A percentile compares a stretch with the other conserved stretches of the same genome.
Evolutionary conservation across 345 rosid species (phyloP).

Genomic region (Eucalyptus pauciflora): DNA sequence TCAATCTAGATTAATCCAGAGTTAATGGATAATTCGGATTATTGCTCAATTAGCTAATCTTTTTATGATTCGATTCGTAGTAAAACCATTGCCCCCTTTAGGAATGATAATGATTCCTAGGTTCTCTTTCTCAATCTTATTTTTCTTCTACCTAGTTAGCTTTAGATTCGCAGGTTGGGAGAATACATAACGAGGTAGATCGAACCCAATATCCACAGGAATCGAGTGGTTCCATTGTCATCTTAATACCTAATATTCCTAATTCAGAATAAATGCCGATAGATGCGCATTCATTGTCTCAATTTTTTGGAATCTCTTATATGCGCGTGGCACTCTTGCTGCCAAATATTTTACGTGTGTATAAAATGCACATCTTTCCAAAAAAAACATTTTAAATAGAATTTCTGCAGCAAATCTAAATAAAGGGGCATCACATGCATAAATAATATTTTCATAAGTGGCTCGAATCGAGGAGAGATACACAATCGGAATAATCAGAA

Average conservation of each 20-base stretch:
- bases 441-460: not conserved
- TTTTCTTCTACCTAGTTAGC: not conserved
- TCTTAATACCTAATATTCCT: not conserved
- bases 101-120: not conserved
- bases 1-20: not conserved
- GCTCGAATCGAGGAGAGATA: not conserved
- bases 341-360: not conserved
- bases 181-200: not conserved
- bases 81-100: not conserved
- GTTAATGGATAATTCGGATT: not conserved
- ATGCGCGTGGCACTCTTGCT: not conserved
- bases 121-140: not conserved
- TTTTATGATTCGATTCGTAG: not conserved
- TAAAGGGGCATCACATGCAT: not conserved
- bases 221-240: not conserved
- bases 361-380: not conserved
- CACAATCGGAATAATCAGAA: not conserved
- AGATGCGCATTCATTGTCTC: not conserved
- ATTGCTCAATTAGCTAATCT: not conserved
- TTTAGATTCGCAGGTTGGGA: not conserved
- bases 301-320: not conserved
- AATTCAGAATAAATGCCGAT: not conserved
- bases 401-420: not conserved
- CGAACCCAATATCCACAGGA: not conserved
- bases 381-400: not conserved